Evolutionary conservation across 441 rosid species (phyloP).

Genomic region (Gossypium gossypioides): DNA sequence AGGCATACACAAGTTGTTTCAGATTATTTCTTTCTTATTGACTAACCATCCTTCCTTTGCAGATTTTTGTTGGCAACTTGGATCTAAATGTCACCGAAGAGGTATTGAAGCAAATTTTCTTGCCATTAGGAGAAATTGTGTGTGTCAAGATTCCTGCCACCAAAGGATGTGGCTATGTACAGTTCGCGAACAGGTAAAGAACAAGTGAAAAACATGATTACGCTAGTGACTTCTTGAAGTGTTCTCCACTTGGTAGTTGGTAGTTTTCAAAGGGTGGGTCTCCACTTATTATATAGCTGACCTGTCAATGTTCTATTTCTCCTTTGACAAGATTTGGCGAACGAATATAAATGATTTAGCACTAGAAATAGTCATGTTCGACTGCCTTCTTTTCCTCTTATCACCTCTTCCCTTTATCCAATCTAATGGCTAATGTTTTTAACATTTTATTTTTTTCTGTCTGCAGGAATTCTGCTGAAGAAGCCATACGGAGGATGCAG

Average conservation of each 20-base stretch:
- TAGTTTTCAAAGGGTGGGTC: background rate
- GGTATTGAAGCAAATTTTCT: constrained; percentile 64
- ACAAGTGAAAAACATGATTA: background rate
- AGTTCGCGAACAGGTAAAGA: constrained; percentile 53
- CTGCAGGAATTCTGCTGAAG: constrained; percentile 74
- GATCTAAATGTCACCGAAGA: constrained; percentile 80
- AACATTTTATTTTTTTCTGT: background rate
- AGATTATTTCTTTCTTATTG: constrained; percentile 10
- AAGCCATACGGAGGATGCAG: constrained; percentile 80
- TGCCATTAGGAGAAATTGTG: constrained; percentile 59
- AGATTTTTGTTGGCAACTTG: constrained; percentile 68
- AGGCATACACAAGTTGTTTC: background rate
- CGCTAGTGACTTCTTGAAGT: background rate
- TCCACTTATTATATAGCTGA: background rate
- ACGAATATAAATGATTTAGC: background rate
- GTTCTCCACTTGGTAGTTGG: background rate
- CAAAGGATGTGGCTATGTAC: constrained; percentile 84
- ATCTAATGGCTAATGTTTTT: background rate
- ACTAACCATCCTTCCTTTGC: constrained; percentile 25
- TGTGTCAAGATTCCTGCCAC: constrained; percentile 74
- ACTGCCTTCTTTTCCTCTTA: background rate
- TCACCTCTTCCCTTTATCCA: background rate
- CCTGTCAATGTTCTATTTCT: background rate
- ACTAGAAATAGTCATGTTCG: background rate
- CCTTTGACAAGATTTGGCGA: background rate